Evolutionary conservation across 768 basidiomycete genomes (phyloP).

Genomic region (Rhizopogon rudus): DNA sequence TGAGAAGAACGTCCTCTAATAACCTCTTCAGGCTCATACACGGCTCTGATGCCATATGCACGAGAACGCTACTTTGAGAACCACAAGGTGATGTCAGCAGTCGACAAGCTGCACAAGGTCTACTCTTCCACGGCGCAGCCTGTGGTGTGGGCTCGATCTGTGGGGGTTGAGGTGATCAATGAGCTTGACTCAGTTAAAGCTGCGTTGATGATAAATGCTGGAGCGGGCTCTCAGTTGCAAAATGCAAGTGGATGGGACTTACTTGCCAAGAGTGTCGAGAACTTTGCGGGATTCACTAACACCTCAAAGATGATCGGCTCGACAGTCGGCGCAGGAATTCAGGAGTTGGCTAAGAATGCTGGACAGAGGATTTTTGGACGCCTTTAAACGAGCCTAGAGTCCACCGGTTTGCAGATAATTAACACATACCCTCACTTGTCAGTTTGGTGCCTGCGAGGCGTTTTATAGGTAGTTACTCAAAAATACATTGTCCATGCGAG

Average conservation of each 20-base stretch:
- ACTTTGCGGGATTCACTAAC: constrained; percentile 30
- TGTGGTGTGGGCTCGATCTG: constrained; percentile 81
- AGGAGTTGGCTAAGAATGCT: constrained; percentile 19
- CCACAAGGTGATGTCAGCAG: constrained; percentile 76
- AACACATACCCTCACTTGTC: too few species aligned
- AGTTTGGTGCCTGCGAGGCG: too few species aligned
- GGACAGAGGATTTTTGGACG: not conserved
- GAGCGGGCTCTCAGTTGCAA: constrained; percentile 28
- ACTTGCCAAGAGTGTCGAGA: constrained; percentile 42
- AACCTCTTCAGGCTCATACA: constrained; percentile 55
- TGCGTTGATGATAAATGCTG: constrained; percentile 79
- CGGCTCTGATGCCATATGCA: constrained; percentile 70
- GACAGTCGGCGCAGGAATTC: constrained; percentile 24
- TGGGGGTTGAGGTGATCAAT: constrained; percentile 88
- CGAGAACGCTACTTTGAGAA: constrained; percentile 82
- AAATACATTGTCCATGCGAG: too few species aligned
- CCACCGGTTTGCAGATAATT: not conserved
- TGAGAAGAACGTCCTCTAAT: not conserved
- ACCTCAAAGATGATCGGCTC: constrained; percentile 26
- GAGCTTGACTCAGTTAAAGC: constrained; percentile 82
- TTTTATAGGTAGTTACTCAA: too few species aligned
- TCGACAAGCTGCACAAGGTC: constrained; percentile 88
- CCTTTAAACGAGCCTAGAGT: not conserved
- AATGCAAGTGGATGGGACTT: constrained; percentile 27
- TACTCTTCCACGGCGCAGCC: constrained; percentile 65